A percentile compares a stretch with the other conserved stretches of the same genome.
Evolutionary conservation across 805 yeast genomes (phyloP).

Genomic region (Starmerella scarabaei): DNA sequence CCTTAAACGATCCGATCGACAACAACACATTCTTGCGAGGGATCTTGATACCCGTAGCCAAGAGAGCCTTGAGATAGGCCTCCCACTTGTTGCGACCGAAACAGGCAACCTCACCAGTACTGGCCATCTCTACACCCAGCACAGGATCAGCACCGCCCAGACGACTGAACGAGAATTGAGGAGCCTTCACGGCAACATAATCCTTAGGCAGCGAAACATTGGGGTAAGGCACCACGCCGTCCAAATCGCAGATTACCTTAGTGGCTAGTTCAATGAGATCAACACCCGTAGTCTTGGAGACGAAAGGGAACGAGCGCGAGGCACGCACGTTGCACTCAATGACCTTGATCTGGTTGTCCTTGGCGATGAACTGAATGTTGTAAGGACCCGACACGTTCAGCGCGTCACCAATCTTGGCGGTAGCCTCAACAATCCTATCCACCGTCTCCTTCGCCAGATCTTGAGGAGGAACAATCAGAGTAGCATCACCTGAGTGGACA

Average conservation of each 20-base stretch:
- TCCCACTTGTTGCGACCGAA: constrained; percentile 94
- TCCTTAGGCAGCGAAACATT: constrained; percentile 78
- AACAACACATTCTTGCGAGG: constrained; percentile 90
- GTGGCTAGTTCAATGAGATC: constrained; percentile 96
- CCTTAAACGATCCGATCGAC: constrained; percentile 94
- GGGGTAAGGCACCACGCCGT: constrained; percentile 76
- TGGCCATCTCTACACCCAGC: constrained; percentile 97
- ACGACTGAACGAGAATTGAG: constrained; percentile 94
- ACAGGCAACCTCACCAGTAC: constrained; percentile 97
- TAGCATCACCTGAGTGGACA: constrained; percentile 97
- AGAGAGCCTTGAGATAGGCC: constrained; percentile 87
- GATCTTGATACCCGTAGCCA: constrained; percentile 87
- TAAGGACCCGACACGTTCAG: constrained; percentile 96
- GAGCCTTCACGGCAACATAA: constrained; percentile 92
- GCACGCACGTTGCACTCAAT: constrained; percentile 98
- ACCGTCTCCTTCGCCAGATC: constrained; percentile 51
- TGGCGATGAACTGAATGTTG: constrained; percentile 96
- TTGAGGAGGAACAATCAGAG: constrained; percentile 87
- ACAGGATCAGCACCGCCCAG: constrained; percentile 97
- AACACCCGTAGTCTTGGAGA: constrained; percentile 92
- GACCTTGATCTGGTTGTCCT: constrained; percentile 88
- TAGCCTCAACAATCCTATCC: constrained; percentile 67
- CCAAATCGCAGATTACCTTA: constrained; percentile 48
- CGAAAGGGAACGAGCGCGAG: constrained; percentile 96
- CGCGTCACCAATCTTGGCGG: constrained; percentile 86